Conservation (phyloP, 257 asterid genomes). For the Solanum gracilifrons region DNA sequence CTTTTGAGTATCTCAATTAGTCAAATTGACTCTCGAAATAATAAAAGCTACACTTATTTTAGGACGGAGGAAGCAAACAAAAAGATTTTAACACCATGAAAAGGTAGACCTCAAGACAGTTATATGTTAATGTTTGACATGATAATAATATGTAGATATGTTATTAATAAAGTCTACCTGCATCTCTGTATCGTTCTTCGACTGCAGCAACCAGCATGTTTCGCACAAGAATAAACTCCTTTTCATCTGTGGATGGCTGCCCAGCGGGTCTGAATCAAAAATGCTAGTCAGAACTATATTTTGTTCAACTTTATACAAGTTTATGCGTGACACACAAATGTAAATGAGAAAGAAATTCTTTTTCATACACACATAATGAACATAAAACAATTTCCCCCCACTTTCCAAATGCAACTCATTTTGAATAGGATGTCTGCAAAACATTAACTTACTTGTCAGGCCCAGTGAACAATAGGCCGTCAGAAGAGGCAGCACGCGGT, state of each 20-base stretch:
- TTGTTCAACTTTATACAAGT: neutral
- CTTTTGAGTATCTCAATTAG: neutral
- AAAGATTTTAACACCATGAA: neutral
- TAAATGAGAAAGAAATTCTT: no score
- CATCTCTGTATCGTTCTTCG: slow-evolving; percentile 48
- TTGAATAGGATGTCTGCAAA: neutral
- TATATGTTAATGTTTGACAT: neutral
- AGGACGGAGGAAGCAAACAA: neutral
- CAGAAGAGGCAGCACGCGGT: slow-evolving; percentile 2
- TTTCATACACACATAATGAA: neutral
- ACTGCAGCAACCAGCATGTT: slow-evolving; percentile 46
- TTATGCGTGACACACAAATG: no score
- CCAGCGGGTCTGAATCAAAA: slow-evolving; percentile 20
- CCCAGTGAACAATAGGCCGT: slow-evolving; percentile 15
- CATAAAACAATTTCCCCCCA: neutral
- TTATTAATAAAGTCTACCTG: slow-evolving; percentile 19
- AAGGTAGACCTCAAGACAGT: neutral
- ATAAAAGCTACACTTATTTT: neutral
- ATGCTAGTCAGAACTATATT: neutral
- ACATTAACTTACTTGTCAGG: slow-evolving; percentile 21
- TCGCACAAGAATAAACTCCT: slow-evolving; percentile 40
- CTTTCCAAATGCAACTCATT: neutral
- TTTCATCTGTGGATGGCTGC: slow-evolving; percentile 30
- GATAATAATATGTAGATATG: neutral
- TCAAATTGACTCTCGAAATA: neutral